Percentiles rank a stretch among this genome's conserved stretches.
Conservation (phyloP, 78 protist species). For the Dictyostelium brefeldianum region DNA sequence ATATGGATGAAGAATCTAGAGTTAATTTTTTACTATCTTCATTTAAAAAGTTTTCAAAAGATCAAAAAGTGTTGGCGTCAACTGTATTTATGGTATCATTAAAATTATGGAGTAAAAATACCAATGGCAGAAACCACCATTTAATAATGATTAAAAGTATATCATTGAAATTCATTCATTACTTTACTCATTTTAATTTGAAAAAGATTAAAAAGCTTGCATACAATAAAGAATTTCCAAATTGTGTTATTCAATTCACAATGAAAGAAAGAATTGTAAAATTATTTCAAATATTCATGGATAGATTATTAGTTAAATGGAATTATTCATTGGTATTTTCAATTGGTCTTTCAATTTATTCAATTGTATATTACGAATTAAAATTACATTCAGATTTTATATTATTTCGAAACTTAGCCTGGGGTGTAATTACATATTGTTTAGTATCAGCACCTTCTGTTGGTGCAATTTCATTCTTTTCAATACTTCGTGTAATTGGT, state of each 20-base stretch:
- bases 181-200: no score
- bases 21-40: slow-evolving; percentile 17
- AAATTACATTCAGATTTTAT: slow-evolving; percentile 5
- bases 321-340: slow-evolving; percentile 9
- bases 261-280: background rate
- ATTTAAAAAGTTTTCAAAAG: slow-evolving; percentile 41
- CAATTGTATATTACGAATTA: slow-evolving; percentile 34
- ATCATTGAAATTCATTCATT: no score
- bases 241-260: background rate
- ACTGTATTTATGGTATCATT: background rate
- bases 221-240: background rate
- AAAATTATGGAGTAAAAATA: background rate
- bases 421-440: slow-evolving; percentile 35
- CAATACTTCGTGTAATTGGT: slow-evolving; percentile 22
- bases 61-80: slow-evolving; percentile 17
- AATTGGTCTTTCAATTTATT: slow-evolving; percentile 15
- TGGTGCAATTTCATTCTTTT: slow-evolving; percentile 3
- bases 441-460: slow-evolving; percentile 10
- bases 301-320: slow-evolving; percentile 1
- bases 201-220: no score
- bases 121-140: background rate
- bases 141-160: background rate
- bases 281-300: background rate
- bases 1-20: slow-evolving; percentile 19
- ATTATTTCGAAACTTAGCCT: slow-evolving; percentile 35